Evolutionary conservation across 2,329 filamentous ascomycete species (phyloP), one percentile per base, ranked within the genome.

Genomic region (Chaetomiaceae sp.): DNA sequence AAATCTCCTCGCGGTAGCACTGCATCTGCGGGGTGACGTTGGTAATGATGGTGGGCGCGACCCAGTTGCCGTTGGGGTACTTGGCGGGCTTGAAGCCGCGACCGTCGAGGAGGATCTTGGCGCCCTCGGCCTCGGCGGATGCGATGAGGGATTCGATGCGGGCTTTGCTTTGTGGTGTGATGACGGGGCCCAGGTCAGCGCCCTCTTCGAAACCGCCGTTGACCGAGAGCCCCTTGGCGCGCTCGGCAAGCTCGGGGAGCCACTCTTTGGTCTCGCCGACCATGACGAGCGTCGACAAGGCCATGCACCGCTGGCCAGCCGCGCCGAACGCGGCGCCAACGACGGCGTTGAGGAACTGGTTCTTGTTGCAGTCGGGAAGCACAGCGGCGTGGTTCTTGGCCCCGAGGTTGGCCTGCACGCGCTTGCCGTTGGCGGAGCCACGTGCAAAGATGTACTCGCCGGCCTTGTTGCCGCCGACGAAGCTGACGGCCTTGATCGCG

Each of bases 361-460:
- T 91, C 80, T 90, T 92, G 77, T 94, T 91, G 75, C 85, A 87
- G 75, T 94, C 89, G 16, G 89, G 89, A 56, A 92, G 80, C 27
- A 94, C 84, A 48, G 87, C 86, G 25, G 88, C 88, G 69, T 94
- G 89, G 77, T 94, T 94, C 80, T 94, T 94, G 61, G 89, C 89
- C 36, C 89, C 89, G 57, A 94, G 74, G 73, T 94, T 94, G 68
- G 89, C 89, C 74, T 94, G 89, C 29, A 91, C 87, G 64, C 89
- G 86, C 80, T 94, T 94, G 66, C 89, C 89, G 65, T 92, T 90
- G 65, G 87, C 88, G 1, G 87, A 90, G 29, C 83, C 89, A 52
- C 87, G 82, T 51, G 76, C 72, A 72, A 84, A 94, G 70, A 94
- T 94, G 75, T 94, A 94, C 73, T 92, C 87, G 65, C 89, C 89